Evolutionary conservation across 169 alveolate genomes (phyloP).

Genomic region (Plasmodium reichenowi): DNA sequence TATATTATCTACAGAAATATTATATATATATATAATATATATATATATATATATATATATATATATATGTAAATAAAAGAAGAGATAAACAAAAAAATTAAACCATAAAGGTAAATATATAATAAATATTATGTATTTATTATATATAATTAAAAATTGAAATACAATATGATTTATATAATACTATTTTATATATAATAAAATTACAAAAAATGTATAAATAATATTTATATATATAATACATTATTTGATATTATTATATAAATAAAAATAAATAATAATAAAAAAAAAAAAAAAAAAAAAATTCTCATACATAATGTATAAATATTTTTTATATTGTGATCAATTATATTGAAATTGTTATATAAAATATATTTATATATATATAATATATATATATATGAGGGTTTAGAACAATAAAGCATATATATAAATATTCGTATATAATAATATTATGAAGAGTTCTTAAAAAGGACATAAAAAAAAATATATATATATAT

Average conservation of each 20-base stretch:
- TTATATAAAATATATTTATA: background rate
- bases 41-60: conserved; percentile 1
- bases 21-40: background rate
- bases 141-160: too few species aligned
- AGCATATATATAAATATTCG: background rate
- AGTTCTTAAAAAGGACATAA: background rate
- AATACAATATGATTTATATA: too few species aligned
- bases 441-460: background rate
- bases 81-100: too few species aligned
- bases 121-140: too few species aligned
- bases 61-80: background rate
- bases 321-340: background rate
- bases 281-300: too few species aligned
- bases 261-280: too few species aligned
- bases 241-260: too few species aligned
- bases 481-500: background rate
- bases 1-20: conserved; percentile 33
- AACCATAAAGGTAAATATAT: too few species aligned
- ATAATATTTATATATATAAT: too few species aligned
- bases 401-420: background rate
- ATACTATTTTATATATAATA: too few species aligned
- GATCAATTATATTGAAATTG: background rate
- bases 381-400: background rate
- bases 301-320: too few species aligned
- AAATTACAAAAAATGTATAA: too few species aligned